These are phyloP conservation scores for Rhododendron kiyosumense DNA, from an alignment of 148 eudicot genomes.

Conservation along the genomic window DNA sequence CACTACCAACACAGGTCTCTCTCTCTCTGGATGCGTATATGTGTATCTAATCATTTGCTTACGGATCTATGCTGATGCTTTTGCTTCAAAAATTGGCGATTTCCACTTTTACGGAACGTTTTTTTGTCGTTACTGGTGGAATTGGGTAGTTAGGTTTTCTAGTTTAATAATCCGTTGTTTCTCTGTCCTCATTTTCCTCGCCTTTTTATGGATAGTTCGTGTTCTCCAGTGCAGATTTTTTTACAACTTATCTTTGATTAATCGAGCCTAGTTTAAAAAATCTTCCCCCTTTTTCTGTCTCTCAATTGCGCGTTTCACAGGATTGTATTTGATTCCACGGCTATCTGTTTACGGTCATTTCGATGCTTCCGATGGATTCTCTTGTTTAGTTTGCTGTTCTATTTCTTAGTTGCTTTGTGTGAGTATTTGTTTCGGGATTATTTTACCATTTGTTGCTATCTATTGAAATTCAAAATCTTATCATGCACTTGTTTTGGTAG, in stretches of 20 bases:
- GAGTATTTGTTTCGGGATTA: background rate
- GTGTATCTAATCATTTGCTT: background rate
- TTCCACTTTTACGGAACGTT: background rate
- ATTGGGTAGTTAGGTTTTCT: slow-evolving; percentile 1
- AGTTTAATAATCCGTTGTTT: background rate
- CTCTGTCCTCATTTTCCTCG: background rate
- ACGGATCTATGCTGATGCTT: background rate
- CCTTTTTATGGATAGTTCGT: background rate
- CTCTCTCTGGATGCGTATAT: background rate
- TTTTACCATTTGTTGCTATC: background rate
- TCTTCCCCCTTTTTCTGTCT: background rate
- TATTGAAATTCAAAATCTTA: background rate
- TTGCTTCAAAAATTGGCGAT: background rate
- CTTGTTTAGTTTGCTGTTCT: background rate
- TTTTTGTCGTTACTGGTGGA: background rate
- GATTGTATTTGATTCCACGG: background rate
- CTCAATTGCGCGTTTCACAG: background rate
- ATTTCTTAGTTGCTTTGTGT: background rate
- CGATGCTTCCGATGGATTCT: background rate
- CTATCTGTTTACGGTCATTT: background rate
- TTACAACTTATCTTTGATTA: background rate
- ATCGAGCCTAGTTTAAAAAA: background rate
- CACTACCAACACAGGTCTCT: slow-evolving; percentile 31
- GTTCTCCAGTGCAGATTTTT: background rate
- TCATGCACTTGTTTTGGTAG: background rate